Base-by-base conservation (phyloP, 257 asterid species). In the Leptodermis oblonga region DNA sequence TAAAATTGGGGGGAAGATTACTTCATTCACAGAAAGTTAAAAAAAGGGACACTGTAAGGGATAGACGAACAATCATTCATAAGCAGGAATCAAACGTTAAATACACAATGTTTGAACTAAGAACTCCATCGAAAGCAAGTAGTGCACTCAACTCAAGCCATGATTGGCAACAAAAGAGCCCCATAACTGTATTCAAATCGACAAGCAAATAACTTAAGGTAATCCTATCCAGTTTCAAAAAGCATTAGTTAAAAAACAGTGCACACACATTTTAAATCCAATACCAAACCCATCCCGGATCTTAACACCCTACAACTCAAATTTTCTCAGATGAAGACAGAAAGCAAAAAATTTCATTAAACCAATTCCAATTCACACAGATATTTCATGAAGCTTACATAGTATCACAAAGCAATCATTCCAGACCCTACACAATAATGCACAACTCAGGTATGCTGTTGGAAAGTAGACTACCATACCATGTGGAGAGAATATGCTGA, bases 401-500 rank as follows among this genome's bases (percentile, higher is more conserved):
- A 60, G 42, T 22, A 30, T 31, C 42, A 13, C 1, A 15, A 34
- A n/a, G 5, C 3, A 30, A 0, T 26, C 41, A 45, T 65, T 42
- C 39, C 5, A 65, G 55, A 42, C 43, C 31, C 26, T 30, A 52
- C 14, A 51, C 25, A 39, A 1, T 7, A 22, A 48, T 39, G 23
- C 56, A 54, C 56, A 69, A 25, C 30, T 15, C 23, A 64, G 69
- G 39, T 34, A 28, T 9, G 63, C 41, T 58, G 45, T 43, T 37
- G 25, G 64, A 48, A n/a, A 14, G 37, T 42, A 43, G 61, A 61
- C n/a, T 22, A 34, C 62, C 87, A 67, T 69, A 93, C 99, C 97
- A 80, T 74, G 70, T 23, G 97, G 96, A 64, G 99, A 93, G 82
- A 83, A 82, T 42, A 93, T 93, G 69, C 99, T 93, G 63, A 93